These are phyloP conservation scores for Haematococcus sp. DNA, from an alignment of 139 green algal genomes.

Conservation along the genomic window DNA sequence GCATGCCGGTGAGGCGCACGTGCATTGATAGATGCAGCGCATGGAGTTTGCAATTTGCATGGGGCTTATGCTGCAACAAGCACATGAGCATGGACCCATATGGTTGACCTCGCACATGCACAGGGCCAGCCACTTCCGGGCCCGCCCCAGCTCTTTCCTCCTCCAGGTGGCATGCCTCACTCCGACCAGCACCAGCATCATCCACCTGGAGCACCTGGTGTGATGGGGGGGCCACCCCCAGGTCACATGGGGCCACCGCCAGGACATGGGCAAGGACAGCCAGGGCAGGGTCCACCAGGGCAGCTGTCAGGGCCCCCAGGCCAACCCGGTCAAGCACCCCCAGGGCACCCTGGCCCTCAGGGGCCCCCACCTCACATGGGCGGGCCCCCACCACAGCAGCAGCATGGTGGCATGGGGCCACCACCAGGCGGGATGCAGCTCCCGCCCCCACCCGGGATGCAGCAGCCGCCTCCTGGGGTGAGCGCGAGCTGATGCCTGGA, in stretches of 20 bases:
- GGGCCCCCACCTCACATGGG: background rate
- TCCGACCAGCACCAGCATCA: too few relatives aligned
- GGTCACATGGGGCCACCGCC: background rate
- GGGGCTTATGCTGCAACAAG: too few relatives aligned
- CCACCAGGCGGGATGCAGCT: conserved; percentile 3
- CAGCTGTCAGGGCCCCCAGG: conserved; percentile 8
- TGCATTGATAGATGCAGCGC: too few relatives aligned
- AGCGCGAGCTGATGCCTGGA: background rate
- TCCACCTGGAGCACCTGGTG: too few relatives aligned
- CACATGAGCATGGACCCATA: too few relatives aligned
- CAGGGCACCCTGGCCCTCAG: background rate
- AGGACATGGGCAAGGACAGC: background rate
- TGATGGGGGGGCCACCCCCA: background rate
- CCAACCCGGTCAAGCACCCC: background rate
- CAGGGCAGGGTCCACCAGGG: background rate
- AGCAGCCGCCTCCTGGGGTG: conserved; percentile 19
- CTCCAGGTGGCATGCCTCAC: too few relatives aligned
- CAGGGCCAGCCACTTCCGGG: too few relatives aligned
- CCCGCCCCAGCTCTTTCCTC: too few relatives aligned
- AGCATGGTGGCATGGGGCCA: conserved; percentile 9
- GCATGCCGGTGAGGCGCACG: too few relatives aligned
- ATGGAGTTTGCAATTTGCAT: too few relatives aligned
- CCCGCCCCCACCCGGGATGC: conserved; percentile 19
- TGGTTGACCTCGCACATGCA: too few relatives aligned
- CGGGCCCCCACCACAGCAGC: conserved; percentile 25